These are phyloP conservation scores for Volvariella volvacea DNA, from an alignment of 1,284 basidiomycete species.

Conservation along the genomic window DNA sequence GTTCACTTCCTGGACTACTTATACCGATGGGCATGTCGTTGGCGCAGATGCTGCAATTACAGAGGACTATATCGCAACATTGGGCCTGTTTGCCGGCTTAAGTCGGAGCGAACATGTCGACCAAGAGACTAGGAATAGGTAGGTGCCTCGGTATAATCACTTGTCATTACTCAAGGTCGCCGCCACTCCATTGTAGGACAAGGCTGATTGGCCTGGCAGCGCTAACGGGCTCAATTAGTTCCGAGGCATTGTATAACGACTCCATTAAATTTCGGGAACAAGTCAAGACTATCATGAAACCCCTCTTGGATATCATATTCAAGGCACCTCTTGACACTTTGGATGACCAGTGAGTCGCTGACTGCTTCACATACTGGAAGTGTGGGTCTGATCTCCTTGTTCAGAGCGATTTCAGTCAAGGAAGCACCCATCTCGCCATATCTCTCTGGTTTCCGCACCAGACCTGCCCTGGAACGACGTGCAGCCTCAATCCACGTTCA, in stretches of 20 bases:
- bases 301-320: conserved; percentile 68
- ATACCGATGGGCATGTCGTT: conserved; percentile 78
- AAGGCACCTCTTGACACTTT: conserved; percentile 57
- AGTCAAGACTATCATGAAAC: conserved; percentile 65
- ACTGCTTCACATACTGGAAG: background rate
- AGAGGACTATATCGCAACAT: conserved; percentile 62
- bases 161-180: too few species aligned
- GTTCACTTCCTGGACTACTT: conserved; percentile 93
- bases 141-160: conserved; percentile 10
- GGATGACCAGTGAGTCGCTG: conserved; percentile 57
- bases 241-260: conserved; percentile 80
- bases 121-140: conserved; percentile 67
- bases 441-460: conserved; percentile 72
- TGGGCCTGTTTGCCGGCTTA: conserved; percentile 65
- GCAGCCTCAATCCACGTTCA: conserved; percentile 86
- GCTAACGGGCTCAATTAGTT: conserved; percentile 75
- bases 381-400: conserved; percentile 9
- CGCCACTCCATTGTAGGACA: conserved; percentile 45
- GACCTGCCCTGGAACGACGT: conserved; percentile 70
- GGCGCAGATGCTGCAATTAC: conserved; percentile 72
- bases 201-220: conserved; percentile 84
- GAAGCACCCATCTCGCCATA: conserved; percentile 69
- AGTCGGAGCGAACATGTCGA: conserved; percentile 46
- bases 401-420: conserved; percentile 54
- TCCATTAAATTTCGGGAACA: conserved; percentile 72